Conservation (phyloP, 352 stramenopile species). For the Phytophthora chlamydospora region DNA sequence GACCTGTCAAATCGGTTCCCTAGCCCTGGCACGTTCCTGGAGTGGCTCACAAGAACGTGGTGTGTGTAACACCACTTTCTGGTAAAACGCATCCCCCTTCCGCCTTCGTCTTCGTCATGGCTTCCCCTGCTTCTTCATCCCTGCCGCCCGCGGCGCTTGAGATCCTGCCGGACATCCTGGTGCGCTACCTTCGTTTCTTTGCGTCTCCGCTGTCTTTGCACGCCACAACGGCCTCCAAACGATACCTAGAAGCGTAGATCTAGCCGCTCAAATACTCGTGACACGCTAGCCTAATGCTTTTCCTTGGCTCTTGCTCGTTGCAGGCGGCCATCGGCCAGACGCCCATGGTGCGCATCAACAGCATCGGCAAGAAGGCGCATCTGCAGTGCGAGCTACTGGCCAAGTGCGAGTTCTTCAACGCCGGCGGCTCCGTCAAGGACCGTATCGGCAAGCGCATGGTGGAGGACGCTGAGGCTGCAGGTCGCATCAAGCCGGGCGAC, state of each 20-base stretch:
- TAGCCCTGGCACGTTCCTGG: slow-evolving; percentile 40
- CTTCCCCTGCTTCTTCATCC: slow-evolving; percentile 27
- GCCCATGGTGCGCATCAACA: slow-evolving; percentile 94
- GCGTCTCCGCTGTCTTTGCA: background rate
- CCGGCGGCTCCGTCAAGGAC: slow-evolving; percentile 92
- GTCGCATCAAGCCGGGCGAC: slow-evolving; percentile 93
- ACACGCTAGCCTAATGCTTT: background rate
- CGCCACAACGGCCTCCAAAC: background rate
- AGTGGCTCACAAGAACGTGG: slow-evolving; percentile 27
- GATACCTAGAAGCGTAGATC: background rate
- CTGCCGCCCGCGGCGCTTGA: slow-evolving; percentile 49
- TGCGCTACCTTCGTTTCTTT: slow-evolving; percentile 14
- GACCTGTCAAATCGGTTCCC: slow-evolving; percentile 41
- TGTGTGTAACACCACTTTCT: slow-evolving; percentile 15
- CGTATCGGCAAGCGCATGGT: slow-evolving; percentile 92
- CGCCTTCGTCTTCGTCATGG: slow-evolving; percentile 15
- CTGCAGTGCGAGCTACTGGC: slow-evolving; percentile 92
- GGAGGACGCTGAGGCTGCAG: slow-evolving; percentile 90
- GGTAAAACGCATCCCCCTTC: background rate
- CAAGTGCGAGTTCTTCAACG: slow-evolving; percentile 98
- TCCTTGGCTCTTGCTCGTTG: background rate
- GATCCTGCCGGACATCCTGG: slow-evolving; percentile 72
- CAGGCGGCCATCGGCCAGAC: slow-evolving; percentile 91
- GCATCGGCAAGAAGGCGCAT: slow-evolving; percentile 78
- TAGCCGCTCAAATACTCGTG: background rate